A percentile compares a stretch with the other conserved stretches of the same genome.
Evolutionary conservation across 225 moss, liverwort and hornwort species (phyloP).

Genomic region (Antitrichia curtipendula): DNA sequence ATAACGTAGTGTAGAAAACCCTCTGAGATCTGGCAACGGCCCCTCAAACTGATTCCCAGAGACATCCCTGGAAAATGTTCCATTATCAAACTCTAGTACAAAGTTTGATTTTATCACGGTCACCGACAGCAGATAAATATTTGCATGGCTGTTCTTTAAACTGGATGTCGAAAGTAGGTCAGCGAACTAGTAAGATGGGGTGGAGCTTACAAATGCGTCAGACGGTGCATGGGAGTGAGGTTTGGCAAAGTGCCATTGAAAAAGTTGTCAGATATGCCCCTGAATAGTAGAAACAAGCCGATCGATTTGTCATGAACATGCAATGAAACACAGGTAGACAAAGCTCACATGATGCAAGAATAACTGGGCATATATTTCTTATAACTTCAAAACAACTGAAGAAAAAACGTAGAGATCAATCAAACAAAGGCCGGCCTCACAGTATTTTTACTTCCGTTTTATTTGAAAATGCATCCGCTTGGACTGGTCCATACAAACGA

Average conservation of each 20-base stretch:
- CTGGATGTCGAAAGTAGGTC: not conserved
- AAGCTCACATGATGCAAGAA: not conserved
- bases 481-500: not conserved
- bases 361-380: not conserved
- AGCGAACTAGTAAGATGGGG: not conserved
- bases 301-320: not conserved
- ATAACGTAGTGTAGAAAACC: not conserved
- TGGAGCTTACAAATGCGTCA: not conserved
- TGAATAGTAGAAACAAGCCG: not conserved
- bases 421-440: not conserved
- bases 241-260: not conserved
- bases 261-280: not conserved
- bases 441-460: not conserved
- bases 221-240: not conserved
- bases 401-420: not conserved
- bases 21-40: not conserved
- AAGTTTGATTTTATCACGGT: not conserved
- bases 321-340: not conserved
- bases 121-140: not conserved
- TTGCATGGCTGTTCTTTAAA: not conserved
- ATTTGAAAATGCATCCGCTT: not conserved
- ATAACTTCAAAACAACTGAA: not conserved
- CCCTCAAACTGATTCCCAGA: constrained; percentile 6
- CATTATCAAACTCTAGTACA: not conserved
- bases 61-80: constrained; percentile 2